Base-by-base conservation (phyloP, 805 yeast species). In the Saccharomycopsis selenospora region DNA sequence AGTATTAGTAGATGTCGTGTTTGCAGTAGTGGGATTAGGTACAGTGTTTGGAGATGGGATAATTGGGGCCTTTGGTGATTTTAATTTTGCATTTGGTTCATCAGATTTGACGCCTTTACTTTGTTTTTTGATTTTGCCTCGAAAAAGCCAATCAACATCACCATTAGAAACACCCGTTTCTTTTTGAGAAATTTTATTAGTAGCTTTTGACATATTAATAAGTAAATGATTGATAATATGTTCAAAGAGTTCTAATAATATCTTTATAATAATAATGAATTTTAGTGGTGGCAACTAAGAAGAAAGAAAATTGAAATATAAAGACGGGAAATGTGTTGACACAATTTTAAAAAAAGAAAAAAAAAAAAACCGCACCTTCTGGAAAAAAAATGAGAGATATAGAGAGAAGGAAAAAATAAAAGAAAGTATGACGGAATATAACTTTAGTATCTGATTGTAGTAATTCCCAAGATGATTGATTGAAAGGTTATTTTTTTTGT, bases 61-160 rank as follows among this genome's bases (percentile, higher is more conserved):
- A 11, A 52, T 51, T 13, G 52, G 50, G 38, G 55, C 48, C 40
- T 44, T 45, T 14, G 57, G 47, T 5, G 50, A 14, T 28, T 47
- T 45, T 13, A 45, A 27, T 7, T 42, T 26, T 30, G 23, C 43
- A 18, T 33, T 43, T 17, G 46, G 11, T 27, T 24, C 46, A 6
- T 36, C 48, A n/a, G 26, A 23, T 29, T 29, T 42, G 26, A 41
- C 46, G n/a, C 28, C 26, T 24, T 75, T 36, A 74, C 66, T 43
- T 73, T 59, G 54, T 75, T 79, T 65, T 76, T 78, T 70, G 36
- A 81, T 79, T 60, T 81, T 81, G n/a, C 90, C 90, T 57, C 88
- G 70, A 60, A 85, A 85, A 24, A 85, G 68, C 95, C 95, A 85
- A 59, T 85, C 95, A 10, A 85, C 89, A 56, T 85, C 91, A 40